Percentiles rank a stretch among this genome's conserved stretches.
Conservation (phyloP, 306 rosid genomes). For the Casuarina equisetifolia region DNA sequence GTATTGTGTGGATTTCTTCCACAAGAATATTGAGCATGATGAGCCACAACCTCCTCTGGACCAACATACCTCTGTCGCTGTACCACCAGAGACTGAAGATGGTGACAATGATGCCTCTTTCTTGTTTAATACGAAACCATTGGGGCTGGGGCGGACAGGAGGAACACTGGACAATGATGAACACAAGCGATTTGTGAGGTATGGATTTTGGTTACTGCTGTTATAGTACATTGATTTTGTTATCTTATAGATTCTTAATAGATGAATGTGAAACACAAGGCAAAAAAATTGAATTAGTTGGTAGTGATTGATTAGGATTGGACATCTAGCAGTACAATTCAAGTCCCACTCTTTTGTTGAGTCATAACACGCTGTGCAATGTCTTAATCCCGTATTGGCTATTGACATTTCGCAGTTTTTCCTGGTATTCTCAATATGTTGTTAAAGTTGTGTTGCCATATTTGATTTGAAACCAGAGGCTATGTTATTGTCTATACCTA, state of each 20-base stretch:
- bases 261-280: constrained; percentile 5
- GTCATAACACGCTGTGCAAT: neutral
- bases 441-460: neutral
- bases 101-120: constrained; percentile 37
- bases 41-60: constrained; percentile 40
- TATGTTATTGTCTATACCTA: neutral
- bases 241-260: neutral
- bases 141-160: constrained; percentile 58
- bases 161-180: constrained; percentile 56
- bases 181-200: constrained; percentile 87
- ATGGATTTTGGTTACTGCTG: constrained; percentile 12
- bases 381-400: neutral
- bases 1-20: constrained; percentile 87
- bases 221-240: neutral
- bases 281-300: neutral
- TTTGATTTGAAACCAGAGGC: neutral
- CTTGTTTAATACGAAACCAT: constrained; percentile 49
- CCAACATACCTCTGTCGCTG: constrained; percentile 22
- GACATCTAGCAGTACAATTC: too few species aligned
- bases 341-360: neutral
- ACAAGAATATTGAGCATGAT: constrained; percentile 65
- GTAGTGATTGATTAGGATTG: neutral
- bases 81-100: constrained; percentile 42
- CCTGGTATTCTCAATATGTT: too few species aligned
- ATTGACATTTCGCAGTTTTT: neutral